Evolutionary conservation across 495 filamentous ascomycete species (phyloP), one percentile per base, ranked within the genome.

Genomic region (Daldinia concentrica): DNA sequence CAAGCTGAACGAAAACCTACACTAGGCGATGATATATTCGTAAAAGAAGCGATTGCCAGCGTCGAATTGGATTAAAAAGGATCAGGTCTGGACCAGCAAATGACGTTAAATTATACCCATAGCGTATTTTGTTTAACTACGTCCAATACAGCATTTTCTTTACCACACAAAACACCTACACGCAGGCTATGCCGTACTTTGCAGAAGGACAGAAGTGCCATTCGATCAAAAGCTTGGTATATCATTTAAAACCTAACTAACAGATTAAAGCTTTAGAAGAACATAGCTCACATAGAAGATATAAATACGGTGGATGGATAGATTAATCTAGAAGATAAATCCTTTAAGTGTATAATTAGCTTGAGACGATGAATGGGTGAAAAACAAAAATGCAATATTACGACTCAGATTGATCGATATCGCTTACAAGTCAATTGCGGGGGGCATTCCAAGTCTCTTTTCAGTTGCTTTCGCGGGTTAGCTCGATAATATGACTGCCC

Each of bases 31-130:
- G 57, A 66, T 4, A 50, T 65, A 22, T 73, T 73, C 39, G 48
- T 73, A 14, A 54, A 37, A 50, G 70, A 73, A 58, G 65, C 70
- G 7, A 30, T 73, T 30, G 70, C 70, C 14, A 66, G 56, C n/a
- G 62, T 69, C 7, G 70, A 73, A 52, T 64, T 73, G 29, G 70
- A 73, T 58, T 73, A 29, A 62, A 55, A 60, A n/a, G 30, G 6
- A 27, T 19, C 6, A 45, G 30, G 4, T 22, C 51, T 54, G 61
- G 36, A 54, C 3, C 36, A 59, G 37, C 32, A 59, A 48, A 32
- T 57, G 7, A 52, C 57, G 50, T 52, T 37, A 50, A 68, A 62
- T 36, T 67, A 68, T 68, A 68, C 70, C 65, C 65, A 69, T 12
- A n/a, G 45, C 41, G 26, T 62, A 58, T 68, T 56, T 59, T 41